These are phyloP conservation scores for Aspergillus sp. DNA, from an alignment of 2,329 filamentous ascomycete species.

Conservation along the genomic window DNA sequence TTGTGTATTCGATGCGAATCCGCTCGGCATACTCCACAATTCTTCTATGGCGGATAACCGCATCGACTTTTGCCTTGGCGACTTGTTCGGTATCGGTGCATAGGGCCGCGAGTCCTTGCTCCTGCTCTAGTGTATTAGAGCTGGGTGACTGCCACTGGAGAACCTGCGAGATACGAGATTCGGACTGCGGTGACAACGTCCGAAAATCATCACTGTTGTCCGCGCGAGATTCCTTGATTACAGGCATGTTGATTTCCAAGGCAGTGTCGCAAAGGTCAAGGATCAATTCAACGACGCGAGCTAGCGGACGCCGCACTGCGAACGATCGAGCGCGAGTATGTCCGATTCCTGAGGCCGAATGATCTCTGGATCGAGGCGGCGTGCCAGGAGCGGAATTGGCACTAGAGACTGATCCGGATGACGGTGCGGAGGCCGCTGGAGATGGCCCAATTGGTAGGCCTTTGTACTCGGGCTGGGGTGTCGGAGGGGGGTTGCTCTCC, in stretches of 20 bases:
- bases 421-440: constrained; percentile 66
- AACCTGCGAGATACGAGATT: constrained; percentile 91
- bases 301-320: constrained; percentile 83
- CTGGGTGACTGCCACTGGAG: constrained; percentile 95
- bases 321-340: constrained; percentile 84
- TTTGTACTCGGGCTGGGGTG: constrained; percentile 79
- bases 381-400: constrained; percentile 69
- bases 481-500: constrained; percentile 51
- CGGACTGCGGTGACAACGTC: constrained; percentile 93
- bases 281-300: constrained; percentile 90
- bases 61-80: constrained; percentile 86
- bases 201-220: constrained; percentile 72
- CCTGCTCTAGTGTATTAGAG: constrained; percentile 86
- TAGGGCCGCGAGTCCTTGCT: constrained; percentile 83
- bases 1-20: constrained; percentile 89
- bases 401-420: constrained; percentile 70
- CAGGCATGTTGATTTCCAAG: constrained; percentile 89
- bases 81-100: constrained; percentile 86
- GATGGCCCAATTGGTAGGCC: constrained; percentile 79
- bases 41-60: constrained; percentile 83
- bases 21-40: constrained; percentile 96
- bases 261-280: constrained; percentile 95
- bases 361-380: constrained; percentile 66
- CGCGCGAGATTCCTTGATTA: constrained; percentile 79
- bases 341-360: constrained; percentile 67